Evolutionary conservation across 495 filamentous ascomycete species (phyloP).

Genomic region (Recurvomyces mirabilis): DNA sequence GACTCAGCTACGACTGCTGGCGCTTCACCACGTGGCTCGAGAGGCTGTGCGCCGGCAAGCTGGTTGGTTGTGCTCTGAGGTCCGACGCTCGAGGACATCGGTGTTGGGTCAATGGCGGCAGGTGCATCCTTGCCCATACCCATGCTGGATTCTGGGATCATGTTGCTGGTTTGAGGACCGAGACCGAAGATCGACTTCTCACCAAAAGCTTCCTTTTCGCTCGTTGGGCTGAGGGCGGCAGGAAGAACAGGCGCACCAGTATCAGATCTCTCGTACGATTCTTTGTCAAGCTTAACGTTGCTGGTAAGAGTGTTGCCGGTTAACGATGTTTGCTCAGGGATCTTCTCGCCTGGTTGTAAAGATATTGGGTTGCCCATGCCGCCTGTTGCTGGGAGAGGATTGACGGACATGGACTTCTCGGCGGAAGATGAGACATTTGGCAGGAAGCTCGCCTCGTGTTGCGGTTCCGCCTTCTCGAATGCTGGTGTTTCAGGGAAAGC

Average conservation of each 20-base stretch:
- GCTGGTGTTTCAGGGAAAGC: slow-evolving; percentile 69
- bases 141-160: slow-evolving; percentile 81
- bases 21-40: slow-evolving; percentile 39
- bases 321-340: slow-evolving; percentile 52
- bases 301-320: slow-evolving; percentile 43
- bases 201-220: slow-evolving; percentile 29
- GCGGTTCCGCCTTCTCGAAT: background rate
- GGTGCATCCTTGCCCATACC: slow-evolving; percentile 44
- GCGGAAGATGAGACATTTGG: no score
- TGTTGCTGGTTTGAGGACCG: slow-evolving; percentile 29
- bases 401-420: slow-evolving; percentile 36
- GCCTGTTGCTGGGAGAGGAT: slow-evolving; percentile 66
- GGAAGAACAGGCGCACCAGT: slow-evolving; percentile 35
- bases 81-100: slow-evolving; percentile 55
- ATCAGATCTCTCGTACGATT: slow-evolving; percentile 64
- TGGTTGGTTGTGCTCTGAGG: slow-evolving; percentile 61
- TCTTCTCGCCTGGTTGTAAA: slow-evolving; percentile 66
- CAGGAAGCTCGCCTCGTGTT: slow-evolving; percentile 10
- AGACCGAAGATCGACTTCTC: slow-evolving; percentile 47
- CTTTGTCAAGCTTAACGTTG: slow-evolving; percentile 64
- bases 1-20: slow-evolving; percentile 2
- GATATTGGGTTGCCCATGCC: slow-evolving; percentile 71
- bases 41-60: slow-evolving; percentile 59
- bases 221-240: slow-evolving; percentile 37
- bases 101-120: slow-evolving; percentile 34